phyloP scores from a whole-genome alignment of 805 yeast species.

The Hanseniaspora taiwanica region DNA sequence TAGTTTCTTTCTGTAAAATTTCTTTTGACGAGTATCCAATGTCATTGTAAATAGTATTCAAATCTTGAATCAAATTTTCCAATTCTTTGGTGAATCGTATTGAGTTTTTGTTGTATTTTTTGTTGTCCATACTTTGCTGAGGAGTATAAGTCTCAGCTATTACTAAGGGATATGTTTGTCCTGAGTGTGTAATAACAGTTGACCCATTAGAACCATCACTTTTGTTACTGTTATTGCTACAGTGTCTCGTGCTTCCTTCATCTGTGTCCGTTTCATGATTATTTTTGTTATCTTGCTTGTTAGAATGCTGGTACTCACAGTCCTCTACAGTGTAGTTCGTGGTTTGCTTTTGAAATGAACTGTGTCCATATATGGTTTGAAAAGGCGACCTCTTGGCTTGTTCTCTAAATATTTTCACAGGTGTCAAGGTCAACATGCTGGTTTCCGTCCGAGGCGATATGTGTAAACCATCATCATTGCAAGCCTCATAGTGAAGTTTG shows the following conservation, averaged over 20 bases:
- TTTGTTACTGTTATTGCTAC: neutral
- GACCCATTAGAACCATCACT: neutral
- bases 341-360: neutral
- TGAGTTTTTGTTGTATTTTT: constrained; percentile 13
- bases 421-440: neutral
- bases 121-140: neutral
- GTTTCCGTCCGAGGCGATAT: neutral
- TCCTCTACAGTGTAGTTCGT: no score
- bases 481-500: neutral
- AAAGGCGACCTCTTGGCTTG: neutral
- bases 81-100: constrained; percentile 20
- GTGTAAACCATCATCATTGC: neutral
- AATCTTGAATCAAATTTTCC: constrained; percentile 24
- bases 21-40: constrained; percentile 45
- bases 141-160: neutral
- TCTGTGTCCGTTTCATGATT: neutral
- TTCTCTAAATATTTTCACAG: neutral
- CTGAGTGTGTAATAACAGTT: neutral
- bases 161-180: neutral
- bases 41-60: constrained; percentile 34
- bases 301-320: no score
- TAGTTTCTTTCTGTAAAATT: constrained; percentile 34
- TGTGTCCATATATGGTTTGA: neutral
- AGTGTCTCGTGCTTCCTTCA: neutral
- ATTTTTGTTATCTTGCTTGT: neutral